Percentiles rank a stretch among this genome's conserved stretches.
Conservation (phyloP, 306 rosid genomes). For the Phaseolus lunatus region DNA sequence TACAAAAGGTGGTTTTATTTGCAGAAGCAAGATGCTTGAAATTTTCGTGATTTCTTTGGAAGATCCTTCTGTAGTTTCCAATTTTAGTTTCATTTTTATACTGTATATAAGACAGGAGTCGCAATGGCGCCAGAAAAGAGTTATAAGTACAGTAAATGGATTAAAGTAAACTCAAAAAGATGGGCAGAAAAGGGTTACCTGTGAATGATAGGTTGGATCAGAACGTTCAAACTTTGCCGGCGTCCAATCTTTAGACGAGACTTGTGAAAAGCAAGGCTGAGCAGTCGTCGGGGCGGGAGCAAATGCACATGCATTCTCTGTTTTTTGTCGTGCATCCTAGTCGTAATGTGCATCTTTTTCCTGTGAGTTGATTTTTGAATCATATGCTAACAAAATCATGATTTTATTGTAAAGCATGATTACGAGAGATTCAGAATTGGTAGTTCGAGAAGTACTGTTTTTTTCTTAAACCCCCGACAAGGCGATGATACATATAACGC, state of each 20-base stretch:
- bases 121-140: slow-evolving; percentile 42
- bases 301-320: slow-evolving; percentile 48
- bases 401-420: slow-evolving; percentile 45
- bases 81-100: slow-evolving; percentile 67
- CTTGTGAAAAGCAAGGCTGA: slow-evolving; percentile 25
- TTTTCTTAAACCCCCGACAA: slow-evolving; percentile 45
- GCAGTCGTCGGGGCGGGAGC: slow-evolving; percentile 15
- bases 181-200: slow-evolving; percentile 26
- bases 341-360: slow-evolving; percentile 34
- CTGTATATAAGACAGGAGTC: slow-evolving; percentile 60
- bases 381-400: slow-evolving; percentile 45
- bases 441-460: slow-evolving; percentile 33
- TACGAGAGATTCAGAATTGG: slow-evolving; percentile 39
- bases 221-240: slow-evolving; percentile 6
- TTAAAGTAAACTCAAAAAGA: slow-evolving; percentile 39
- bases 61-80: slow-evolving; percentile 57
- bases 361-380: slow-evolving; percentile 27
- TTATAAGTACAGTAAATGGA: slow-evolving; percentile 42
- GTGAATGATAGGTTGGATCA: slow-evolving; percentile 32
- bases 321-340: slow-evolving; percentile 27
- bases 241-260: slow-evolving; percentile 20
- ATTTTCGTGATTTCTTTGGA: slow-evolving; percentile 57
- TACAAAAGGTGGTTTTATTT: slow-evolving; percentile 58
- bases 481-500: slow-evolving; percentile 48
- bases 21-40: slow-evolving; percentile 65